A percentile compares a stretch with the other conserved stretches of the same genome.
Evolutionary conservation across 2,329 filamentous ascomycete genomes (phyloP).

Genomic region (Byssoonygena ceratinophila): DNA sequence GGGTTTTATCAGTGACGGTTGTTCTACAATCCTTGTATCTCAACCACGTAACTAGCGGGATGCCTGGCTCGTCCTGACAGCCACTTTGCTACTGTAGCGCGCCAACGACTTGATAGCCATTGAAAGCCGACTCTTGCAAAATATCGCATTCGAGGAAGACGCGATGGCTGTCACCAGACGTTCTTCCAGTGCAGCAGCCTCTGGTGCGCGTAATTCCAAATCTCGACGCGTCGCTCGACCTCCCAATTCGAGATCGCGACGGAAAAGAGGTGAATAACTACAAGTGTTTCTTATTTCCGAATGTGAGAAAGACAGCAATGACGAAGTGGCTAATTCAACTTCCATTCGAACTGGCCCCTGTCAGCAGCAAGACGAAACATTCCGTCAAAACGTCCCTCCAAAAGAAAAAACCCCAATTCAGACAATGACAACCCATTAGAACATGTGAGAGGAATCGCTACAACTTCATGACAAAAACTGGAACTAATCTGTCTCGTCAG

Average conservation of each 20-base stretch:
- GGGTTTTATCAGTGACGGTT: not conserved
- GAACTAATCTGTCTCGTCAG: constrained; percentile 17
- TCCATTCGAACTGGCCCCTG: not conserved
- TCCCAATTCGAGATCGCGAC: not conserved
- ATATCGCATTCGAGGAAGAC: not conserved
- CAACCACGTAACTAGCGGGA: no score
- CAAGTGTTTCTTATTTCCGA: no score
- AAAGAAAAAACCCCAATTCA: not conserved
- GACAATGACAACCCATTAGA: not conserved
- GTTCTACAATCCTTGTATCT: no score
- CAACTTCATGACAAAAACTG: not conserved
- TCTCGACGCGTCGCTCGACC: not conserved
- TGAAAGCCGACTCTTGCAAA: no score
- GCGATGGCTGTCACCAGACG: not conserved
- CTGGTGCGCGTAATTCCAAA: not conserved
- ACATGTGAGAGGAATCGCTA: not conserved
- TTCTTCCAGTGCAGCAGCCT: not conserved
- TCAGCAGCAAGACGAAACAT: not conserved
- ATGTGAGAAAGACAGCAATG: no score
- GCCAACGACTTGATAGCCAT: no score
- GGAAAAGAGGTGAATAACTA: not conserved
- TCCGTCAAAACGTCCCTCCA: not conserved
- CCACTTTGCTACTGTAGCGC: no score
- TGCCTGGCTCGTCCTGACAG: not conserved
- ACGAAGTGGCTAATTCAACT: no score